phyloP scores from a whole-genome alignment of 495 filamentous ascomycete genomes.

The Penicillium parvum region DNA sequence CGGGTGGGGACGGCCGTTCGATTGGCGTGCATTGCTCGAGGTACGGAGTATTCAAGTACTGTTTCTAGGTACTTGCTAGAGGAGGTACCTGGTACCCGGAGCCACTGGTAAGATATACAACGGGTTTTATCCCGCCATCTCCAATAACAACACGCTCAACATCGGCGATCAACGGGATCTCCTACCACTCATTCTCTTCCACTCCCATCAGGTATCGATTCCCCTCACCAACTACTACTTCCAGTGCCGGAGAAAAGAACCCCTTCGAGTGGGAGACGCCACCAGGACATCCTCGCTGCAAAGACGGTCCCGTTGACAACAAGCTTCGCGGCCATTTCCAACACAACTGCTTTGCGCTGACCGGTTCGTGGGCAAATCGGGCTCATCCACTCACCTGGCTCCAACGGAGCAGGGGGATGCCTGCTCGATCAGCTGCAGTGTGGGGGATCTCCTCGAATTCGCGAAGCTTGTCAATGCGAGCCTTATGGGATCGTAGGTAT shows the following conservation, averaged over 20 bases:
- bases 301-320: slow-evolving; percentile 13
- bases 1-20: too few species aligned
- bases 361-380: slow-evolving; percentile 16
- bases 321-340: slow-evolving; percentile 21
- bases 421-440: slow-evolving; percentile 14
- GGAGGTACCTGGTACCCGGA: too few species aligned
- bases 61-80: too few species aligned
- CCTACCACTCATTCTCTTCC: too few species aligned
- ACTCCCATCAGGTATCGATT: too few species aligned
- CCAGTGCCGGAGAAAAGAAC: too few species aligned
- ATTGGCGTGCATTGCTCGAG: too few species aligned
- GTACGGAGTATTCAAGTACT: background rate
- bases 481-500: too few species aligned
- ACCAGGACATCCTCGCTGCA: background rate
- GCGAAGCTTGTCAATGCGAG: slow-evolving; percentile 29
- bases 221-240: too few species aligned
- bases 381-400: slow-evolving; percentile 8
- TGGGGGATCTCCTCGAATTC: slow-evolving; percentile 24
- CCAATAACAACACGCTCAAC: too few species aligned
- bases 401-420: slow-evolving; percentile 20
- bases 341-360: slow-evolving; percentile 6
- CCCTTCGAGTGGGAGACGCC: background rate
- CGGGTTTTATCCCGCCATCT: too few species aligned
- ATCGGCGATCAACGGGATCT: background rate
- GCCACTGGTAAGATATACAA: too few species aligned